Evolutionary conservation across 1,284 basidiomycete species (phyloP), one percentile per base, ranked within the genome.

Genomic region (Mycena sp.): DNA sequence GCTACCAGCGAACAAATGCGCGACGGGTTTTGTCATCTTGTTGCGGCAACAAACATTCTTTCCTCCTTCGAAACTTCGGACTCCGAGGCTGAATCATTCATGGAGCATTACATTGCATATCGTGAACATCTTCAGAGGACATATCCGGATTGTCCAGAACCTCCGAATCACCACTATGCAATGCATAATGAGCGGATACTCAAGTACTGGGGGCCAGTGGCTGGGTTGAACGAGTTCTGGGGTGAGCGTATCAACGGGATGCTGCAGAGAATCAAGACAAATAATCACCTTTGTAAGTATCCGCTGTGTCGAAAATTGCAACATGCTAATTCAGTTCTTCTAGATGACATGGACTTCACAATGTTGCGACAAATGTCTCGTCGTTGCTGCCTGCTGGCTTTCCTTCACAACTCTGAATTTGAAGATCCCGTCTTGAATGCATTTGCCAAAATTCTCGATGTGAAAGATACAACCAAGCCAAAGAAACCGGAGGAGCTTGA

Each of bases 41-140:
- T 76, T 53, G 57, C 65, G 23, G 60, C 69, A 23, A 75, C 73
- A 23, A 74, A 76, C 48, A 74, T 78, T 50, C 57, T 76, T 19
- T 69, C 65, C 12, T 66, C 73, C 21, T 77, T 66, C 50, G 59
- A 63, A 19, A 71, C 68, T 3, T 74, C 74, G 12, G 58, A 71
- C 48, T 62, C 49, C 16, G 60, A 65, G 10, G 72, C 76, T n/a
- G 73, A 74, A 64, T 23, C 23, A 12, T 77, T 74, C 62, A 65
- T 51, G 12, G 14, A 68, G 5, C 69, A 73, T 59, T 77, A 75
- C 66, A 66, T 72, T 32, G 9, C 56, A 14, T 78, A 77, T 61
- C 69, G 74, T 3, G 30, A 56, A 32, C 23, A 25, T 56, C 21
- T 53, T 32, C 60, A 57, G 43, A 19, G 23, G 21, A 32, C n/a